Base-by-base conservation (phyloP, 2,329 filamentous ascomycete species). In the Elsinoe ampelina region DNA sequence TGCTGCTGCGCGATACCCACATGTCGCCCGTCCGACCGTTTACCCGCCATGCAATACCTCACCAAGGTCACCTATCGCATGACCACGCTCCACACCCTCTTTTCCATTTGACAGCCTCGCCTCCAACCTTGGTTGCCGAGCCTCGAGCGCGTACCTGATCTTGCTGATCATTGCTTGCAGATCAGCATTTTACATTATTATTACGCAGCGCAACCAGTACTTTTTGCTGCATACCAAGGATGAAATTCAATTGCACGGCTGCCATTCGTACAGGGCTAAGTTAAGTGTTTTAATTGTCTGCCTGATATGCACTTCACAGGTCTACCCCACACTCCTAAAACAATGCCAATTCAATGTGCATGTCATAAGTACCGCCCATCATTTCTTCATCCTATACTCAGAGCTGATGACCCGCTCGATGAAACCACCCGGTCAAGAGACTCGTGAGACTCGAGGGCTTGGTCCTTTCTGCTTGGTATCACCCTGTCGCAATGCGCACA, bases 401-500 rank as follows among this genome's bases (percentile, higher is more conserved):
- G 47, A 10, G 39, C 41, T 34, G 54, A 56, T n/a, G 54, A 56
- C 36, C 32, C 42, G 20, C 54, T 56, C 15, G 32, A 45, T 36
- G 54, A 45, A 26, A 42, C 41, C 13, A 48, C 32, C n/a, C 42
- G 38, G 12, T 48, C 54, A 26, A 48, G 42, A 11, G 54, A 26
- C 5, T 47, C 41, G 30, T 56, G 32, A 42, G 30, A 19, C 12
- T 45, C 54, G 17, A 34, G 5, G 20, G 35, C 32, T 30, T 45
- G 22, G 54, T 82, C 80, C 58, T 71, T 71, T 54, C 71, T 71
- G 11, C 83, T 78, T 0, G 84, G 84, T 54, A 95, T 81, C 2
- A 89, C 84, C 59, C 89, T 78, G 69, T 79, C 82, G 69, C 92
- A 97, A 91, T 92, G 96, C 0, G 87, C 89, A 70, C 91, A 97